These are phyloP conservation scores for Salix brachista DNA, from an alignment of 345 rosid genomes.

Conservation along the genomic window DNA sequence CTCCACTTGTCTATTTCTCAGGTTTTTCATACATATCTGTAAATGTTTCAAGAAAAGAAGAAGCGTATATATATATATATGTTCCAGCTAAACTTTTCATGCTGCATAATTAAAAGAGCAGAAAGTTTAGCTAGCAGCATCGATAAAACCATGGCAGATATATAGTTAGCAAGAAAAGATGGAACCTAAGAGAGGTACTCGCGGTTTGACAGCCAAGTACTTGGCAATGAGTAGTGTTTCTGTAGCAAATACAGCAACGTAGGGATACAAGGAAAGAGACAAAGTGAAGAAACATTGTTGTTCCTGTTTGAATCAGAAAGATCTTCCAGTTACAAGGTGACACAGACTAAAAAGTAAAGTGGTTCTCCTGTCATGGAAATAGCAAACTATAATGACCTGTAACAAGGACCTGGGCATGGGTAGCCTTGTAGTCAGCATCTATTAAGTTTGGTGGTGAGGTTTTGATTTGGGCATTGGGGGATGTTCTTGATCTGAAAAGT, in stretches of 20 bases:
- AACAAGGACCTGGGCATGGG: neutral
- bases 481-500: neutral
- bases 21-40: no score
- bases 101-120: neutral
- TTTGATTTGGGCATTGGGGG: neutral
- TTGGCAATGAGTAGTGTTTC: conserved; percentile 9
- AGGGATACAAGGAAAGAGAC: neutral
- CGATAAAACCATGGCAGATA: neutral
- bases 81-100: no score
- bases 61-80: no score
- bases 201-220: neutral
- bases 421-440: neutral
- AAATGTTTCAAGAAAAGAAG: no score
- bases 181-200: neutral
- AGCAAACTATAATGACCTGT: neutral
- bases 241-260: neutral
- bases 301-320: neutral
- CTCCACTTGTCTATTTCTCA: no score
- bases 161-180: neutral
- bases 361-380: neutral
- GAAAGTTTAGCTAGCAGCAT: neutral
- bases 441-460: neutral
- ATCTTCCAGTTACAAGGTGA: neutral
- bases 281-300: neutral
- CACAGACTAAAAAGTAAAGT: neutral